Evolutionary conservation across 2,329 filamentous ascomycete genomes (phyloP), one percentile per base, ranked within the genome.

Genomic region (Fusarium torreyae): DNA sequence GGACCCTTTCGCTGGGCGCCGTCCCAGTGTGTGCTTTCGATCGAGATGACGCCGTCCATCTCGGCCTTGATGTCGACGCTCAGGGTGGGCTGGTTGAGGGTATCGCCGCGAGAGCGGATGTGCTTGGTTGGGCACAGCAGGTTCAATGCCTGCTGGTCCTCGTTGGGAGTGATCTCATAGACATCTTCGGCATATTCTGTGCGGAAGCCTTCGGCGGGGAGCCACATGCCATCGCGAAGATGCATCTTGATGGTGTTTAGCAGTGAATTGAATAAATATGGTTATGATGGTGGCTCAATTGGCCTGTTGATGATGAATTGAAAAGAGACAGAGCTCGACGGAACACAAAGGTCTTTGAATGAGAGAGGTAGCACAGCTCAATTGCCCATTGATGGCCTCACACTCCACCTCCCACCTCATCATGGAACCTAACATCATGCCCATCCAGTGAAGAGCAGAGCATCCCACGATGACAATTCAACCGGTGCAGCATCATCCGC

Each of bases 131-230:
- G 87, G 69, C 87, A 89, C 4, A 89, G 80, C 34, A 89, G 80
- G 31, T 80, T 84, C 54, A 89, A 63, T n/a, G 81, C 81, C 62
- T 83, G 83, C 18, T 81, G 79, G 64, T 80, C 81, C 26, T 82
- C 77, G 3, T 78, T 82, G 53, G 85, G 76, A 4, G 82, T 83
- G 57, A 83, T 77, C 24, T 82, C 81, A 70, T 86, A 85, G 17
- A 91, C 81, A 64, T 91, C 88, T 77, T 91, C 89, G 34, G 89
- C 90, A 70, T 91, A 91, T 74, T 91, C 87, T 26, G 89, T 83
- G 50, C 83, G 82, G 75, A 89, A 84, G 64, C 85, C 86, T 77
- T 89, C 86, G 58, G 86, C 88, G 42, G 85, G 83, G 49, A 91
- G 81, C 90, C 90, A 92, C 89, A 91, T 80, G 38, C 78, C 78